Percentiles rank a stretch among this genome's conserved stretches.
Conservation (phyloP, 371 early-diverging fungal genomes). For the Gilbertella persicaria region DNA sequence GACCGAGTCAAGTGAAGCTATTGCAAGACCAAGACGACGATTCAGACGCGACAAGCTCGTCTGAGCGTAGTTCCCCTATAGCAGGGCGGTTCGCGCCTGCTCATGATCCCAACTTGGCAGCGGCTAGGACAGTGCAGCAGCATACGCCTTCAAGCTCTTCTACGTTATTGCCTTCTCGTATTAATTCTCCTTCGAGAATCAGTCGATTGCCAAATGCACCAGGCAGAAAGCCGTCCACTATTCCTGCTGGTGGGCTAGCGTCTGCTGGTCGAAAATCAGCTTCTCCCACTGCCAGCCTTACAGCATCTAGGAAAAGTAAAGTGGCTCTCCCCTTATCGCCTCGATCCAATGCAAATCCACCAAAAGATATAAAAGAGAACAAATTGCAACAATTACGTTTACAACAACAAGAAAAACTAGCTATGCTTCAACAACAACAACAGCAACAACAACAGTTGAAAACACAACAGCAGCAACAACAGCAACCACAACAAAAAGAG, state of each 20-base stretch:
- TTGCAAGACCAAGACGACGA: slow-evolving; percentile 18
- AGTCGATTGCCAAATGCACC: slow-evolving; percentile 20
- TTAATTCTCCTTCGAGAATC: slow-evolving; percentile 26
- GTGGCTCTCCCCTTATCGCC: not conserved
- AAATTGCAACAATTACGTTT: slow-evolving; percentile 27
- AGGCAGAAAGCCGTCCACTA: slow-evolving; percentile 4
- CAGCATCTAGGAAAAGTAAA: slow-evolving; percentile 10
- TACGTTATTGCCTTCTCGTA: slow-evolving; percentile 33
- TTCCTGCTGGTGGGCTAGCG: no score
- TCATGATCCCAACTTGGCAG: slow-evolving; percentile 26
- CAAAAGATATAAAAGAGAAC: slow-evolving; percentile 22
- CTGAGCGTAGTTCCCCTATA: slow-evolving; percentile 1
- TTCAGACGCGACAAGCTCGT: not conserved
- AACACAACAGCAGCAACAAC: slow-evolving; percentile 2
- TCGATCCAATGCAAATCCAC: slow-evolving; percentile 3
- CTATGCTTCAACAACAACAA: slow-evolving; percentile 7
- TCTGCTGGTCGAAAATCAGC: slow-evolving; percentile 5
- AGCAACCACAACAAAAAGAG: not conserved
- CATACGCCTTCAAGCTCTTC: slow-evolving; percentile 30
- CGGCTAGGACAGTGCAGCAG: slow-evolving; percentile 20
- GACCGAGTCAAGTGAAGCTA: slow-evolving; percentile 66
- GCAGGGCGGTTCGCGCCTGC: slow-evolving; percentile 30
- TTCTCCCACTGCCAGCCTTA: slow-evolving; percentile 15
- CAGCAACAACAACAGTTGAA: slow-evolving; percentile 9
- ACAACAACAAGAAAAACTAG: slow-evolving; percentile 21